Evolutionary conservation across 345 rosid species (phyloP), one percentile per base, ranked within the genome.

Genomic region (Eucalyptus tenuipes): DNA sequence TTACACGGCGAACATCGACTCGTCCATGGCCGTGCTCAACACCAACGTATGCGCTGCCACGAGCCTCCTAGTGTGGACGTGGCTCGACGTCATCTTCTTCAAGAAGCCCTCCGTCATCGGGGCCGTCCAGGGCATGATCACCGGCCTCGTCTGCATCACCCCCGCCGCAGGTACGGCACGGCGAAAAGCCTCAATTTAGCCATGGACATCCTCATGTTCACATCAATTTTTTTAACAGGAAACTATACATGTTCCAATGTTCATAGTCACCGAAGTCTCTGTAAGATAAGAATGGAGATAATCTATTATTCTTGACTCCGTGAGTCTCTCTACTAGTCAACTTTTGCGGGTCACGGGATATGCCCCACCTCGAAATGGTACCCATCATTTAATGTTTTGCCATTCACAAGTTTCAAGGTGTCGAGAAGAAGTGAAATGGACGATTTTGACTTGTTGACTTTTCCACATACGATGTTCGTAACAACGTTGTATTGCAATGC

Each of bases 91-190:
- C 86, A 13, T 87, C 40, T 90, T 89, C 89, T 91, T 90, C 57
- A 48, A 87, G 57, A 93, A 91, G 84, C 91, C 93, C 42, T 93
- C 93, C 48, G 86, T 91, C 55, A 91, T 91, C 25, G 94, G 93
- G 0, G 94, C 93, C 7, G 92, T 90, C 75, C 92, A 91, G 66
- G 94, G 93, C 89, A 90, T 91, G 94, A 93, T 90, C 86, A 93
- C 94, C 5, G 93, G 94, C 81, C 88, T 93, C 29, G 94, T 93
- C 44, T 90, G 93, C 91, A 91, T 93, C 90, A 92, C 93, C 6
- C 94, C 94, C 1, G 94, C 91, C 13, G 93, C 94, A 10, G 93
- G 93, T 92, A 79, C 37, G 3, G 8, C 29, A 55, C 13, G 29
- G 29, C 16, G 9, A 40, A 75, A 22, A 55, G 13, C 61, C 29